phyloP scores from a whole-genome alignment of 2,329 filamentous ascomycete genomes.

The Juglanconis oblonga region DNA sequence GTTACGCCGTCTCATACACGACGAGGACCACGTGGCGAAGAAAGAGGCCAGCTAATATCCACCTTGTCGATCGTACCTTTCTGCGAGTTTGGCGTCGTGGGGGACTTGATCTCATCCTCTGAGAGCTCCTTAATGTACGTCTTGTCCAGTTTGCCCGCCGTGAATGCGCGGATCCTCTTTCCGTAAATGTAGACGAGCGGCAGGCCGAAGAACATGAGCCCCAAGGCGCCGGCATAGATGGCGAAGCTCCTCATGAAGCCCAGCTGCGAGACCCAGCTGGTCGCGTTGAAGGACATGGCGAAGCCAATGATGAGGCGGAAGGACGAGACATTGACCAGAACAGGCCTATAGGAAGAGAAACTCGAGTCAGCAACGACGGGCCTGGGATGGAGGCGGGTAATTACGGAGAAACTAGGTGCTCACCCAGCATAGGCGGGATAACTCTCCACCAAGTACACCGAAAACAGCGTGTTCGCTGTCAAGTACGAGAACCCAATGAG shows the following conservation, averaged over 20 bases:
- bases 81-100: neutral
- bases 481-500: constrained; percentile 22
- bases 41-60: no score
- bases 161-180: constrained; percentile 17
- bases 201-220: constrained; percentile 11
- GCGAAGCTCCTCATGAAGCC: constrained; percentile 18
- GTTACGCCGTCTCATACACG: no score
- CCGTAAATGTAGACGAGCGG: constrained; percentile 21
- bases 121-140: neutral
- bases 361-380: neutral
- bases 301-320: constrained; percentile 23
- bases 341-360: constrained; percentile 16
- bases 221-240: constrained; percentile 19
- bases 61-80: neutral
- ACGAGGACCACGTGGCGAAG: no score
- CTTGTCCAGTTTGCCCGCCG: constrained; percentile 13
- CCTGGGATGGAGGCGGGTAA: neutral
- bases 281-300: constrained; percentile 18
- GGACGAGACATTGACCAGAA: constrained; percentile 23
- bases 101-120: neutral
- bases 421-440: constrained; percentile 25
- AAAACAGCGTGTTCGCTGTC: constrained; percentile 22
- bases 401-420: neutral
- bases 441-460: constrained; percentile 25
- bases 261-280: constrained; percentile 21